A percentile compares a stretch with the other conserved stretches of the same genome.
phyloP scores from a whole-genome alignment of 2,329 filamentous ascomycete genomes.

The Chrysosporium keratinophilum region DNA sequence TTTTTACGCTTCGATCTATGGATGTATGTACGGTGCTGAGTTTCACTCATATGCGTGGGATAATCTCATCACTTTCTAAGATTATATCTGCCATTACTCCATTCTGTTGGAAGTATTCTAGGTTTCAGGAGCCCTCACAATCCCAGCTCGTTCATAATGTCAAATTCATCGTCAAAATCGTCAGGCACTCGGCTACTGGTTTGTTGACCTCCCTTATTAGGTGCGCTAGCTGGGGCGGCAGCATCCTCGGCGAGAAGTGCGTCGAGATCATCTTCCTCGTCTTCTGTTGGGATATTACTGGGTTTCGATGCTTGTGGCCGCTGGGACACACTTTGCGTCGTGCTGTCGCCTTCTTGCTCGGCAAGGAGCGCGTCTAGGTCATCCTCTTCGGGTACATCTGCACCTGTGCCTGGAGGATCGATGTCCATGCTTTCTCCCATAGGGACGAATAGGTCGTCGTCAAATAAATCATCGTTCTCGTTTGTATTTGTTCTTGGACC shows the following conservation, averaged over 20 bases:
- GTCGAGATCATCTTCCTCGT: conserved; percentile 43
- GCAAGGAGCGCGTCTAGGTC: conserved; percentile 46
- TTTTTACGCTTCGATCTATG: neutral
- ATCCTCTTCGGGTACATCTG: conserved; percentile 33
- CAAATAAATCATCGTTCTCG: neutral
- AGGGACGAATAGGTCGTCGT: conserved; percentile 25
- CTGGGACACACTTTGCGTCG: neutral
- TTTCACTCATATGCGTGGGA: too few relatives aligned
- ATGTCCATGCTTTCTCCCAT: conserved; percentile 13
- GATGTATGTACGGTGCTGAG: too few relatives aligned
- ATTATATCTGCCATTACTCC: too few relatives aligned
- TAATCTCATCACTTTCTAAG: too few relatives aligned
- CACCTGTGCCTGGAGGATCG: conserved; percentile 3
- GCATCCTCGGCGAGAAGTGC: conserved; percentile 44
- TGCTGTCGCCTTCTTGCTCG: conserved; percentile 30
- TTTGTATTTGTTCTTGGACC: neutral
- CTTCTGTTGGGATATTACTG: conserved; percentile 12
- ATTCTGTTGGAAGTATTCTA: neutral
- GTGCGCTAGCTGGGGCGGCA: conserved; percentile 9
- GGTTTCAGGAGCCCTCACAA: conserved; percentile 13
- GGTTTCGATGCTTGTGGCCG: neutral
- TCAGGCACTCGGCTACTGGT: conserved; percentile 8
- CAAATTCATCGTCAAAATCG: conserved; percentile 53
- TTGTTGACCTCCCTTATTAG: neutral
- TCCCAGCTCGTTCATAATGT: conserved; percentile 46